Evolutionary conservation across 2,329 filamentous ascomycete species (phyloP), one percentile per base, ranked within the genome.

Genomic region (Cladophialophora carrionii): DNA sequence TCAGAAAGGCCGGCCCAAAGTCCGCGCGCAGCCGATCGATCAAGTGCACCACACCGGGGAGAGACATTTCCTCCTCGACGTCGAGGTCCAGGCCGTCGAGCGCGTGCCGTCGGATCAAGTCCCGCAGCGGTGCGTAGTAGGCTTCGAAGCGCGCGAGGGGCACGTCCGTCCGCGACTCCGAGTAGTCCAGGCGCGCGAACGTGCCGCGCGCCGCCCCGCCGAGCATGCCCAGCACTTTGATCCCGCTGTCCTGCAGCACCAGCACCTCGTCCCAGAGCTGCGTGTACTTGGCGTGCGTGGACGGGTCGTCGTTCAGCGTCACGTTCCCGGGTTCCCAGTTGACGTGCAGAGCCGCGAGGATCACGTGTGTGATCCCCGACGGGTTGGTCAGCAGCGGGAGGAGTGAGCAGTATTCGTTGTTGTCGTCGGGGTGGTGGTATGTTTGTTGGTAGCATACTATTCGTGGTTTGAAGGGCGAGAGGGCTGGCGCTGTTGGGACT

Each of bases 141-240:
- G 79, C 76, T 77, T 96, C 90, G 73, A 96, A 96, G 26, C 82
- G 79, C 58, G 83, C 79, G 5, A 58, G n/a, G 17, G 53, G 57
- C 9, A 71, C 59, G 62, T 69, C 56, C n/a, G 70, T 72, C 31
- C 79, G 77, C 43, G 81, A 75, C 62, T 86, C 85, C n/a, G 63
- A 67, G 63, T 68, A 69, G 72, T 89, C 85, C 3, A 88, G 79
- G 62, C 85, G 82, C 56, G 82, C 79, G 74, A 85, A 96, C 12
- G 87, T 89, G 10, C 92, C 93, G 65, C 84, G 83, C 0, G 91
- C 92, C 2, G 92, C 92, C 17, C 93, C 93, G 46, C 93, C 93
- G 1, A 96, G 82, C 90, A 97, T 95, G 61, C 87, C 91, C 74
- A 96, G 83, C 12, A 96, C 87, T 72, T 89, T 92, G 68, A 96